Conservation (phyloP, 805 yeast genomes). For the Candida qinlingensis region DNA sequence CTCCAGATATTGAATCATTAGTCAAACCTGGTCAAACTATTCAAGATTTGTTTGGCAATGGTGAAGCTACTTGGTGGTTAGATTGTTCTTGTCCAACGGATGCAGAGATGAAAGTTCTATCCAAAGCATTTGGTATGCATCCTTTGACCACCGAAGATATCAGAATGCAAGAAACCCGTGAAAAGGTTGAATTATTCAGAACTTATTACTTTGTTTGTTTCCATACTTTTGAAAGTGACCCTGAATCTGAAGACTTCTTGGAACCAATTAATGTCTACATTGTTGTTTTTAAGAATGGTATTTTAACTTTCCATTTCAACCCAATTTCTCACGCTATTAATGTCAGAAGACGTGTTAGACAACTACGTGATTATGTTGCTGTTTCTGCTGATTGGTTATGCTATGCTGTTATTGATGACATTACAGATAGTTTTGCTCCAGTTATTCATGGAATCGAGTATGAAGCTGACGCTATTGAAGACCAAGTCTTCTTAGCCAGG, state of each 20-base stretch:
- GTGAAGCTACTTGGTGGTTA: conserved; percentile 90
- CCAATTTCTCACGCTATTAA: conserved; percentile 94
- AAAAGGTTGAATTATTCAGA: conserved; percentile 89
- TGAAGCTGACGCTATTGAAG: conserved; percentile 77
- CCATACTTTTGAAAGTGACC: conserved; percentile 90
- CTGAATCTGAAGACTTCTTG: conserved; percentile 74
- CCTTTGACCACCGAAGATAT: conserved; percentile 98
- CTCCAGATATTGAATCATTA: conserved; percentile 79
- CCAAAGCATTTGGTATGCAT: conserved; percentile 94
- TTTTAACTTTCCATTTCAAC: conserved; percentile 86
- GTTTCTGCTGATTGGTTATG: conserved; percentile 81
- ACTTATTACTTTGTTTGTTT: conserved; percentile 92
- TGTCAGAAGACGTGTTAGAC: conserved; percentile 79
- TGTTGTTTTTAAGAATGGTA: conserved; percentile 86
- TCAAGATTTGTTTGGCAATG: conserved; percentile 62
- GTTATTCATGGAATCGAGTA: conserved; percentile 71
- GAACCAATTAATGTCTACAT: conserved; percentile 79
- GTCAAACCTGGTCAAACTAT: conserved; percentile 61
- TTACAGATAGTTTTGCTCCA: conserved; percentile 81
- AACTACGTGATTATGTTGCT: conserved; percentile 69
- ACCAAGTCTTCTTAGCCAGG: conserved; percentile 75
- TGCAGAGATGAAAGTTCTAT: conserved; percentile 84
- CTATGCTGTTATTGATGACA: conserved; percentile 78
- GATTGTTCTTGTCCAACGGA: conserved; percentile 94
- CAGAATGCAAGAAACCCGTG: conserved; percentile 93